Percentiles rank a stretch among this genome's conserved stretches.
phyloP scores from a whole-genome alignment of 1,139 yeast species.

The Sugiyamaella pinicola region DNA sequence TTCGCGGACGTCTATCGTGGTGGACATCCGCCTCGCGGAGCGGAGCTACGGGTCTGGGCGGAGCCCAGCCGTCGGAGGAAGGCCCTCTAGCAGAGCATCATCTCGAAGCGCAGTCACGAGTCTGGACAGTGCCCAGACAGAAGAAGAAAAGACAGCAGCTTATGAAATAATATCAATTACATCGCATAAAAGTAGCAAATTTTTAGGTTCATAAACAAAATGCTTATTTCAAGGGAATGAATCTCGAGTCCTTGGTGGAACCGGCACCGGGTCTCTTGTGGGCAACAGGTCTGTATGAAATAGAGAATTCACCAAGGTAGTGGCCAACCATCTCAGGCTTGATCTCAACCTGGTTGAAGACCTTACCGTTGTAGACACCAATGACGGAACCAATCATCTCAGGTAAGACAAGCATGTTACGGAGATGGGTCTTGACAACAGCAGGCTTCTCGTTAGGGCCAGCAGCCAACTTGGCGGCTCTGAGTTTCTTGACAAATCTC shows the following conservation, averaged over 20 bases:
- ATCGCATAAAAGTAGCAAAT: constrained; percentile 15
- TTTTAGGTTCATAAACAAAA: constrained; percentile 8
- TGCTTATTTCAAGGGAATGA: constrained; percentile 45
- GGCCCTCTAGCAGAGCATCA: no score
- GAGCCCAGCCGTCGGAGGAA: constrained; percentile 15
- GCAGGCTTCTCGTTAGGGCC: constrained; percentile 97
- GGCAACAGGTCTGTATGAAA: constrained; percentile 99
- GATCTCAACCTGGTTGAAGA: constrained; percentile 98
- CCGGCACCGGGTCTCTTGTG: constrained; percentile 98
- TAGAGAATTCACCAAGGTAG: constrained; percentile 99
- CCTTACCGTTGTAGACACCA: constrained; percentile 99
- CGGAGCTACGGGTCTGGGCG: constrained; percentile 3
- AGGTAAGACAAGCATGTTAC: constrained; percentile 98
- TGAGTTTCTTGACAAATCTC: constrained; percentile 97
- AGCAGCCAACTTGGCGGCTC: constrained; percentile 94
- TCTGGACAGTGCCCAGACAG: constrained; percentile 1
- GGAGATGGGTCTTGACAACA: constrained; percentile 97
- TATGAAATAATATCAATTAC: constrained; percentile 9
- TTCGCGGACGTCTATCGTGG: not conserved
- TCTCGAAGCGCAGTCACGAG: not conserved
- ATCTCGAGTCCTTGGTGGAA: constrained; percentile 71
- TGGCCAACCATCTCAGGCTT: constrained; percentile 99
- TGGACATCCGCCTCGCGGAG: no score
- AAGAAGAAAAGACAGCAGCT: no score
- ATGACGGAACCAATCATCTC: constrained; percentile 99